Percentiles rank a stretch among this genome's conserved stretches.
Conservation (phyloP, 2,329 filamentous ascomycete species). For the Westerdykella ornata region DNA sequence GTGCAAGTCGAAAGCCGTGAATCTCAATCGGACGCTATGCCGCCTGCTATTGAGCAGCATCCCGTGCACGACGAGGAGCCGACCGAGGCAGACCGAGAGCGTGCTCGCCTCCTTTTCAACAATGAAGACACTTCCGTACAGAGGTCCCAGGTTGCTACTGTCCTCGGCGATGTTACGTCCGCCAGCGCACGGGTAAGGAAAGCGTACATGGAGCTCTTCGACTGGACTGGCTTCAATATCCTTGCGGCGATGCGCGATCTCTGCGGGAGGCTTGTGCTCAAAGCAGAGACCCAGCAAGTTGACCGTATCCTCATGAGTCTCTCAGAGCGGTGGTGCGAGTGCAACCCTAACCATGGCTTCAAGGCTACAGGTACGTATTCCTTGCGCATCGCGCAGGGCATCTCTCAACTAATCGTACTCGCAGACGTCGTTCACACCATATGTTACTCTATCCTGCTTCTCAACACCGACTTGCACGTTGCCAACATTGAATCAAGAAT, state of each 20-base stretch:
- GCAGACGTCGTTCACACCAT: conserved; percentile 93
- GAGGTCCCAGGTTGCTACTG: conserved; percentile 74
- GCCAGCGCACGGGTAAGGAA: conserved; percentile 51
- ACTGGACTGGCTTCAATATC: conserved; percentile 76
- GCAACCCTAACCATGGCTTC: conserved; percentile 89
- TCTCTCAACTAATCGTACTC: conserved; percentile 24
- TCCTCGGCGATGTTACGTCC: conserved; percentile 67
- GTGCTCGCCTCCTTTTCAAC: conserved; percentile 76
- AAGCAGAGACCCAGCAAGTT: conserved; percentile 92
- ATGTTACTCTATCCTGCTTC: conserved; percentile 87
- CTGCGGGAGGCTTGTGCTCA: conserved; percentile 73
- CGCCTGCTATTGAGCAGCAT: conserved; percentile 31
- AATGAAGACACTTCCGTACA: conserved; percentile 75
- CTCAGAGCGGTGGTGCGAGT: conserved; percentile 83
- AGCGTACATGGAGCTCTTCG: conserved; percentile 89
- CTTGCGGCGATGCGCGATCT: conserved; percentile 70
- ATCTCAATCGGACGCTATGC: conserved; percentile 32
- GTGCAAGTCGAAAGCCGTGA: conserved; percentile 45
- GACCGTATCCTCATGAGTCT: conserved; percentile 89
- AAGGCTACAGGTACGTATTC: conserved; percentile 67
- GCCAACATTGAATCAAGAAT: conserved; percentile 96
- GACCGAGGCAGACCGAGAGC: conserved; percentile 63
- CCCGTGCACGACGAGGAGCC: conserved; percentile 36
- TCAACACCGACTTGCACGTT: conserved; percentile 93
- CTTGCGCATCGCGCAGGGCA: not conserved